Conservation (phyloP, 148 eudicot genomes). For the Mesembryanthemum crystallinum region DNA sequence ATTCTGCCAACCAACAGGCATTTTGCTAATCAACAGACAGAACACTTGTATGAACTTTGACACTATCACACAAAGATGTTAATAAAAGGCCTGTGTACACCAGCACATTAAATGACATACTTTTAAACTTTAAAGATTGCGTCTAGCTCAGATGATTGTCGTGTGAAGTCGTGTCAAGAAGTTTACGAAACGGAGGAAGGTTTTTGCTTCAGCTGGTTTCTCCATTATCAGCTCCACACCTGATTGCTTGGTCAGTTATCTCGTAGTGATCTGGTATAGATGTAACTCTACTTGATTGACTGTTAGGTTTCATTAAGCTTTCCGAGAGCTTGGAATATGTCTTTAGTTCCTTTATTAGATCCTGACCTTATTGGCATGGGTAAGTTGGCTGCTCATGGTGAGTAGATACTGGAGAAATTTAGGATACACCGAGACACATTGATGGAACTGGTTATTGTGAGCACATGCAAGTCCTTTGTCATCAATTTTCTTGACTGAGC, state of each 20-base stretch:
- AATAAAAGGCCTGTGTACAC: background rate
- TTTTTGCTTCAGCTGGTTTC: background rate
- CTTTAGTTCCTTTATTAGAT: background rate
- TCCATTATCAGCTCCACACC: background rate
- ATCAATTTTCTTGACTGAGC: background rate
- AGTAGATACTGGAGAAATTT: background rate
- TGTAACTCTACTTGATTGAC: background rate
- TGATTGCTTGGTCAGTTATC: background rate
- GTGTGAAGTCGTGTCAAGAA: background rate
- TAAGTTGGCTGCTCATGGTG: background rate
- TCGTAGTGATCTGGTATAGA: background rate
- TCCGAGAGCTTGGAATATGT: background rate
- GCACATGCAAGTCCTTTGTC: background rate
- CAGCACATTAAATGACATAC: background rate
- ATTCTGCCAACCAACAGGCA: background rate
- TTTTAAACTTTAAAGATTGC: background rate
- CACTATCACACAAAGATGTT: no score
- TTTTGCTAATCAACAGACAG: background rate
- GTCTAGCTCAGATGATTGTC: background rate
- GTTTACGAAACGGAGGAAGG: background rate
- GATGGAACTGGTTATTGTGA: background rate
- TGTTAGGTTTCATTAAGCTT: background rate
- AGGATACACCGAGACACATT: background rate
- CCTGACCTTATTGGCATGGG: background rate
- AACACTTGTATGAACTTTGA: background rate